Evolutionary conservation across 2,329 filamentous ascomycete species (phyloP).

Genomic region (Xenoacremonium recifei): DNA sequence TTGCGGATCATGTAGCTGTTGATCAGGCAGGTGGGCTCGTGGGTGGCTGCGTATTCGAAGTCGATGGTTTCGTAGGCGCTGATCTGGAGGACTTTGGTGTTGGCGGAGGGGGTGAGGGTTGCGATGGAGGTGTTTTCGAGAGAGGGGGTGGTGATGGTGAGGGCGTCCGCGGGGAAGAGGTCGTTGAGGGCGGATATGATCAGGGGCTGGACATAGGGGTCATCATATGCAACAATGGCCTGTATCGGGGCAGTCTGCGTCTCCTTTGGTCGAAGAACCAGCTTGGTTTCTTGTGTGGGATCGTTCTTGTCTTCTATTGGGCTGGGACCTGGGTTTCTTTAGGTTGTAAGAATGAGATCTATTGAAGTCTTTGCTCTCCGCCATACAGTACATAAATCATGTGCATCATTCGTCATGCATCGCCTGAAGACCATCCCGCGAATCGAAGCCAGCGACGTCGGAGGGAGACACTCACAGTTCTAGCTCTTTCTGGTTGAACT

Average conservation of each 20-base stretch:
- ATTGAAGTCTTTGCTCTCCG: slow-evolving; percentile 25
- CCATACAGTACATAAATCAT: slow-evolving; percentile 29
- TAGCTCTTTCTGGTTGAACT: slow-evolving; percentile 68
- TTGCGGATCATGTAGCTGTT: slow-evolving; percentile 97
- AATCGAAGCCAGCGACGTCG: slow-evolving; percentile 18
- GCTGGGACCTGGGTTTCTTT: slow-evolving; percentile 27
- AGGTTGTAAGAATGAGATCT: slow-evolving; percentile 36
- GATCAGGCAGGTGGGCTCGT: slow-evolving; percentile 63
- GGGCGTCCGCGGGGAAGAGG: slow-evolving; percentile 56
- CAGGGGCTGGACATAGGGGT: slow-evolving; percentile 84
- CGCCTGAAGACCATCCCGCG: slow-evolving; percentile 15
- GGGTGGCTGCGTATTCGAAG: slow-evolving; percentile 69
- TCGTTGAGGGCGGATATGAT: slow-evolving; percentile 70
- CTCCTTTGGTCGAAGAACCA: slow-evolving; percentile 19
- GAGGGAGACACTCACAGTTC: slow-evolving; percentile 70
- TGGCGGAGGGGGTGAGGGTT: slow-evolving; percentile 31
- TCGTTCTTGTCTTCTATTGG: slow-evolving; percentile 9
- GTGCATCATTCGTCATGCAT: slow-evolving; percentile 11
- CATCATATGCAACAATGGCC: slow-evolving; percentile 80
- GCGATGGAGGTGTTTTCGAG: slow-evolving; percentile 35
- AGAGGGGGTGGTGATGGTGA: slow-evolving; percentile 49
- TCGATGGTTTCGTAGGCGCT: slow-evolving; percentile 84
- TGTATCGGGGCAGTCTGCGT: slow-evolving; percentile 38
- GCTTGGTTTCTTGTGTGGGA: slow-evolving; percentile 14
- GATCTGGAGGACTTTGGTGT: slow-evolving; percentile 68